Evolutionary conservation across 768 basidiomycete species (phyloP), one percentile per base, ranked within the genome.

Genomic region (Pisolithus marmoratus): DNA sequence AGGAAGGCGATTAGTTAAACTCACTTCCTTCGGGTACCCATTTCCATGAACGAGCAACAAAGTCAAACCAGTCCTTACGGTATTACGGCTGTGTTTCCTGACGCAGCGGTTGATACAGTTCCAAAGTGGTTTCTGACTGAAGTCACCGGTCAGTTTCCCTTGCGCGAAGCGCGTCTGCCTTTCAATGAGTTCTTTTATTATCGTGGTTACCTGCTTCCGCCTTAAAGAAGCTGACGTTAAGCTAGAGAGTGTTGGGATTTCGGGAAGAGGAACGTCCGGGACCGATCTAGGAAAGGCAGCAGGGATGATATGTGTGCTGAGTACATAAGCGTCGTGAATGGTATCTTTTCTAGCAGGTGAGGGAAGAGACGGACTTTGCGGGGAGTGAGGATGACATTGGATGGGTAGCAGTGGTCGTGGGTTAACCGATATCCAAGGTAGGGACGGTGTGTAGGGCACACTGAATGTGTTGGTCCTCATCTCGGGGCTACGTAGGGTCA

Each of bases 21-120:
- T 45, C 49, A 83, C 89, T 81, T 94, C 91, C 65, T 94, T 94
- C 43, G 80, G 81, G 58, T 94, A 86, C 1, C 94, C 92, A 66
- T 90, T 94, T 2, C 89, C 90, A 64, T 94, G 93, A 4, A 81
- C 80, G 44, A 89, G 72, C 55, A 94, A 78, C 48, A 94, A 66
- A 0, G 90, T 94, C 9, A 88, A 48, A 0, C 85, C 81, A 23
- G 14, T 12, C 3, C 22, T 38, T 29, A 27, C 43, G 5, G 40
- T 42, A 31, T 50, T 31, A 11, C 45, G 34, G 22, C 60, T 63
- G 51, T 51, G 48, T 47, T 19, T 37, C 59, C 73, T 73, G 26
- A 78, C 77, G 63, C 86, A 91, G 38, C 90, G 79, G 60, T 93
- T 90, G 31, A 84, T 62, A 48, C 79, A 83, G 48, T 79, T 83